Evolutionary conservation across 2,329 filamentous ascomycete species (phyloP), one percentile per base, ranked within the genome.

Genomic region (Didymella glomerata): DNA sequence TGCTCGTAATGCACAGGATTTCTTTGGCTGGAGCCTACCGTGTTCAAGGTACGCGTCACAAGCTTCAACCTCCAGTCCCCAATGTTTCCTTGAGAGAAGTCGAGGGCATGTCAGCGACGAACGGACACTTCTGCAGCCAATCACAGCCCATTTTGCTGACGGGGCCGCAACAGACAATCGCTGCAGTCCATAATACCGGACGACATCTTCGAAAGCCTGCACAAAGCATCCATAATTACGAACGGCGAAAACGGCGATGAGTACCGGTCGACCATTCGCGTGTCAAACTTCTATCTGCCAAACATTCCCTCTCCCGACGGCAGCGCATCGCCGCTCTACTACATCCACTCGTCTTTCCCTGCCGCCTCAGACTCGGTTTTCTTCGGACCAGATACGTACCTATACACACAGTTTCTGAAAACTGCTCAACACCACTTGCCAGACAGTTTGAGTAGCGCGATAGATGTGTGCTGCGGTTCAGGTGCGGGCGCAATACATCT

Each of bases 401-500:
- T 68, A 13, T 70, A 68, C n/a, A 54, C 63, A 3, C 56, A 57
- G 13, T 68, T 67, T 45, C 54, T 70, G n/a, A 52, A 63, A 32
- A 55, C 48, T 14, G 57, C 60, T 28, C 25, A 56, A 6, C 57
- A 48, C 22, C 59, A 66, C 44, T 25, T 70, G 4, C 42, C 51
- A 20, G 28, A 62, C 2, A 16, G 52, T 2, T 59, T 63, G 10
- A 57, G 13, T 20, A 64, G 59, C 16, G 61, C 68, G 16, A 53
- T 70, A 38, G 68, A 70, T 20, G 64, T 70, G 11, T 70, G 68
- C 46, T 69, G 68, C 25, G 68, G 68, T 24, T 67, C 68, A 0
- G 67, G 68, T 0, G 68, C 68, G 13, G 68, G 67, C 18, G 68
- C 68, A 11, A 69, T 70, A 63, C 68, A 70, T 25, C 53, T 69